Evolutionary conservation across 257 asterid species (phyloP).

Genomic region (Nyctanthes arbortristis): DNA sequence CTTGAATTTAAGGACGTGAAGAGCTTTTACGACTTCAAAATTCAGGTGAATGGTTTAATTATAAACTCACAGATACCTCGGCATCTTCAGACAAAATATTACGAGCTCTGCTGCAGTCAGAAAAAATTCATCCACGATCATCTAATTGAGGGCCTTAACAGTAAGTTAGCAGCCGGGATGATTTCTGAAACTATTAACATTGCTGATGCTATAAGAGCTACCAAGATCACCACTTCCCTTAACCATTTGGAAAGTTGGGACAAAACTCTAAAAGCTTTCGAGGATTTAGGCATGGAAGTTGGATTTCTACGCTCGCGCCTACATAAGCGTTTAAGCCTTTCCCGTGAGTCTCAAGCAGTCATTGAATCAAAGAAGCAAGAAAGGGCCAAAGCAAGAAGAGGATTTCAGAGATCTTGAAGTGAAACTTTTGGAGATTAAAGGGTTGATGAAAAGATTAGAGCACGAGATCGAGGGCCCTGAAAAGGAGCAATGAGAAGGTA

Average conservation of each 20-base stretch:
- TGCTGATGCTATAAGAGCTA: constrained; percentile 55
- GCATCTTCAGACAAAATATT: constrained; percentile 42
- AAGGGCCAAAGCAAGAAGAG: constrained; percentile 29
- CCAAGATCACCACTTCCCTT: constrained; percentile 28
- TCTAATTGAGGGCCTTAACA: constrained; percentile 52
- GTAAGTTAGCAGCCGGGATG: constrained; percentile 51
- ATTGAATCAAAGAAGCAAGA: constrained; percentile 34
- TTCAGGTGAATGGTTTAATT: constrained; percentile 45
- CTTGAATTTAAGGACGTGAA: constrained; percentile 40
- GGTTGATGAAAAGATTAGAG: constrained; percentile 26
- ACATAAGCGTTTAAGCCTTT: constrained; percentile 28
- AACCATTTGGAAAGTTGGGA: constrained; percentile 48
- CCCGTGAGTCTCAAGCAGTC: constrained; percentile 27
- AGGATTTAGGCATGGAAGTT: constrained; percentile 61
- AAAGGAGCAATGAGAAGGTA: constrained; percentile 29
- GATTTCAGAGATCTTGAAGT: constrained; percentile 32
- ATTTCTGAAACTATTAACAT: constrained; percentile 48
- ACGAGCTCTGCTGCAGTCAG: constrained; percentile 55
- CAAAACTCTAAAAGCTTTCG: constrained; percentile 55
- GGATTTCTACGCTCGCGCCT: constrained; percentile 54
- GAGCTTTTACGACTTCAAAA: constrained; percentile 47
- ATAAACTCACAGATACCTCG: constrained; percentile 50
- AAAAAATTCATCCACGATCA: constrained; percentile 50
- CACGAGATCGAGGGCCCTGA: constrained; percentile 38
- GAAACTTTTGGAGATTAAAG: constrained; percentile 28